Percentiles rank a stretch among this genome's conserved stretches.
Evolutionary conservation across 2,329 filamentous ascomycete species (phyloP).

Genomic region (Neopestalotiopsis sp.): DNA sequence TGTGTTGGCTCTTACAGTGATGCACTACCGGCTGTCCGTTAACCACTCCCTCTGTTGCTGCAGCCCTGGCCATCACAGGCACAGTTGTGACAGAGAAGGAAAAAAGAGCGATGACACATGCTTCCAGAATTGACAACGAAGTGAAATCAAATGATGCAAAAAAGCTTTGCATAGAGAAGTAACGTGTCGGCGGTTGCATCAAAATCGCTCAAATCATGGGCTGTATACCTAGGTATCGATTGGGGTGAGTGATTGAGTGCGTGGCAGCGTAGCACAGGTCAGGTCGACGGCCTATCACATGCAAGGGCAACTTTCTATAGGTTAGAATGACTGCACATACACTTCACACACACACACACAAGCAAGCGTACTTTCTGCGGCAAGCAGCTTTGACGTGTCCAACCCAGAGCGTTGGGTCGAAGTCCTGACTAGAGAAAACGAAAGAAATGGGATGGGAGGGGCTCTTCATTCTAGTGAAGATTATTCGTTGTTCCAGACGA

Average conservation of each 20-base stretch:
- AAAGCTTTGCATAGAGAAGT: too few species aligned
- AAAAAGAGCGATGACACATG: too few species aligned
- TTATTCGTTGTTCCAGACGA: not conserved
- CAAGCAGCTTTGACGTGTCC: conserved; percentile 4
- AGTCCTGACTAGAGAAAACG: not conserved
- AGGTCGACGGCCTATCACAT: not conserved
- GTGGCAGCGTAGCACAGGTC: conserved; percentile 1
- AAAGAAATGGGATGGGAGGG: too few species aligned
- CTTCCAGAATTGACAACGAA: too few species aligned
- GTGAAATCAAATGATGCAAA: too few species aligned
- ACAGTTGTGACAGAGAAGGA: too few species aligned
- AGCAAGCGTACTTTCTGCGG: not conserved
- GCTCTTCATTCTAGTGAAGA: not conserved
- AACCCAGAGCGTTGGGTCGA: conserved; percentile 16
- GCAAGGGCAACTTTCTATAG: not conserved
- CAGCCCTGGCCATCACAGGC: too few species aligned
- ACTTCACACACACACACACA: too few species aligned
- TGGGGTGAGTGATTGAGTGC: not conserved
- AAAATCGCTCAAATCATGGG: not conserved
- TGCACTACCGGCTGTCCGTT: too few species aligned
- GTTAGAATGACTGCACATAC: not conserved
- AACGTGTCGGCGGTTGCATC: not conserved
- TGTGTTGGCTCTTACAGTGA: too few species aligned
- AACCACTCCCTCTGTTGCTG: too few species aligned
- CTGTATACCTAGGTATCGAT: not conserved